Evolutionary conservation across 192 early-diverging fungal species (phyloP).

Genomic region (Dimargaris verticillata): DNA sequence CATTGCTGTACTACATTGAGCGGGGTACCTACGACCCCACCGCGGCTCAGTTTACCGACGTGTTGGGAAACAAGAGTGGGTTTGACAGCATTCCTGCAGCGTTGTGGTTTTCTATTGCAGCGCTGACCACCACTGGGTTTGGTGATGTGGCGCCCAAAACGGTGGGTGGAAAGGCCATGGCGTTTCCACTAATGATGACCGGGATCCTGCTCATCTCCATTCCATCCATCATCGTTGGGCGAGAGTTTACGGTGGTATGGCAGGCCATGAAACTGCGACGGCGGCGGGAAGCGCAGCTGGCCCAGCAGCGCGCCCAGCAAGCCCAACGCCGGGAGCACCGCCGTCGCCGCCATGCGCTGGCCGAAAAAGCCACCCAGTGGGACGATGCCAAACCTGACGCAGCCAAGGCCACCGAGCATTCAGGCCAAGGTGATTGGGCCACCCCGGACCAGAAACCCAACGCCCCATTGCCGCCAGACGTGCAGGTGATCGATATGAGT

Average conservation of each 20-base stretch:
- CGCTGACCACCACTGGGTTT: slow-evolving; percentile 66
- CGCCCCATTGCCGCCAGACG: not conserved
- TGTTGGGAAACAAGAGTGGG: slow-evolving; percentile 47
- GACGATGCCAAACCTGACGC: not conserved
- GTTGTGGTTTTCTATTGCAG: slow-evolving; percentile 61
- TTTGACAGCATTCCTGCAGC: slow-evolving; percentile 68
- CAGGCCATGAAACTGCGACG: slow-evolving; percentile 36
- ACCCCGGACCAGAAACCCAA: not conserved
- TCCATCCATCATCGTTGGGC: slow-evolving; percentile 70
- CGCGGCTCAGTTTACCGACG: slow-evolving; percentile 42
- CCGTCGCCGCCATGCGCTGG: not conserved
- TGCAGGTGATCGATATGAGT: not conserved
- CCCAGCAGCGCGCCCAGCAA: not conserved
- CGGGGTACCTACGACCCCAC: slow-evolving; percentile 57
- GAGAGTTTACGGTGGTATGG: slow-evolving; percentile 71
- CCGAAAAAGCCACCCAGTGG: not conserved
- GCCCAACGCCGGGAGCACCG: not conserved
- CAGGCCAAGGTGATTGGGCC: not conserved
- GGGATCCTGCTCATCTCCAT: slow-evolving; percentile 65
- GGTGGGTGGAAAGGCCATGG: slow-evolving; percentile 58
- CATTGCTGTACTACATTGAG: slow-evolving; percentile 67
- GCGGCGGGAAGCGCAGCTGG: not conserved
- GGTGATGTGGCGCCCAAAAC: slow-evolving; percentile 70
- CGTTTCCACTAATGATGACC: slow-evolving; percentile 68
- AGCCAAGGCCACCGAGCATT: not conserved